Evolutionary conservation across 192 early-diverging fungal species (phyloP), one percentile per base, ranked within the genome.

Genomic region (Coemansia aciculifera): DNA sequence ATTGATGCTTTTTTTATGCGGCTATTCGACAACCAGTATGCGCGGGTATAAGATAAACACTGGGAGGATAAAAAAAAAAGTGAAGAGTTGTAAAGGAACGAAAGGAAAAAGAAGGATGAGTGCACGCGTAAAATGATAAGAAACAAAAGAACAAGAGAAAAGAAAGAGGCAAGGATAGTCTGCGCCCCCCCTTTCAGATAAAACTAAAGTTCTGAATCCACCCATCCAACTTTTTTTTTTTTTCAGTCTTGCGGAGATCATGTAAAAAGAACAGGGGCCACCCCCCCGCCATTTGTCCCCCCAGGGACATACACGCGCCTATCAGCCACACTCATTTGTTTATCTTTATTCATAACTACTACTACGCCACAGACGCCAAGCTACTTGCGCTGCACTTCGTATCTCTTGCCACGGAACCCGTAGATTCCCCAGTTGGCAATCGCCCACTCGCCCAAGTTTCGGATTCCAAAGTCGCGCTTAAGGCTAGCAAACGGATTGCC

Each of bases 351-450:
- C 1, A 54, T 12, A 13, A 38, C 6, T 10, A 38, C 37, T 10
- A 7, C 37, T 38, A 38, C 10, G 2, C 37, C 6, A 38, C 37
- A 38, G 6, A 38, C 5, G 37, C 37, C 10, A 38, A 56, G 27
- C 73, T 77, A 62, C 66, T 77, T 70, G 67, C 38, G 63, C 72
- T 82, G 81, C 32, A 93, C 89, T 77, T 93, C 92, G 81, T 93
- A 93, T 43, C 86, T 84, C 75, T 91, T 91, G 49, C 90, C 92
- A 61, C 91, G 87, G 71, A 93, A 87, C 34, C 87, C 89, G 79
- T 89, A 93, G 63, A 93, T 88, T 27, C 89, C 90, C 89, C 90
- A 91, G 74, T 93, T 93, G 56, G 90, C 86, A 66, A 87, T 87
- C 12, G 89, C 87, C 54, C 83, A 85, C 62, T 92, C 87, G 59